These are phyloP conservation scores for Boletus coccyginus DNA, from an alignment of 768 basidiomycete genomes.

Conservation along the genomic window DNA sequence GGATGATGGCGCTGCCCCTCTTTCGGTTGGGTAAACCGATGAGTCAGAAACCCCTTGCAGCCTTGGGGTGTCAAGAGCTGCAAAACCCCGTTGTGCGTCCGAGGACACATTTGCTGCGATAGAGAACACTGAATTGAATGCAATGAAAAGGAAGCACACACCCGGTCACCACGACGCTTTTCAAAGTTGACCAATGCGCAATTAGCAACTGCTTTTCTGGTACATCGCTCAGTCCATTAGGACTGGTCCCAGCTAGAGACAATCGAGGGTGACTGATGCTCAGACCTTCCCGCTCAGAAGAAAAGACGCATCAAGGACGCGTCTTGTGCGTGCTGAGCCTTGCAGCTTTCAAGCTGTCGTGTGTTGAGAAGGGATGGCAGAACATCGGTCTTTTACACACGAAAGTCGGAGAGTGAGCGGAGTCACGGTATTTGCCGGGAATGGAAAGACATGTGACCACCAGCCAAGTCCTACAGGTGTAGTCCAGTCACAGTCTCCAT, in stretches of 20 bases:
- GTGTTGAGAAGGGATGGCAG: neutral
- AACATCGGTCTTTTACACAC: slow-evolving; percentile 4
- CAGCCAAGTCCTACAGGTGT: slow-evolving; percentile 9
- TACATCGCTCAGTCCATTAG: slow-evolving; percentile 27
- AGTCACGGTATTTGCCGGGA: slow-evolving; percentile 17
- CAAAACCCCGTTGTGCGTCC: slow-evolving; percentile 1
- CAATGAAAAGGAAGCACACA: slow-evolving; percentile 6
- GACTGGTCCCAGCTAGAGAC: slow-evolving; percentile 30
- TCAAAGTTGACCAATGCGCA: slow-evolving; percentile 21
- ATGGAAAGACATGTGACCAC: slow-evolving; percentile 19
- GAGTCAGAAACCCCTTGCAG: slow-evolving; percentile 3
- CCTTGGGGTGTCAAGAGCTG: too few species aligned
- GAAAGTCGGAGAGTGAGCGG: slow-evolving; percentile 5
- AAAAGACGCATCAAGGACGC: slow-evolving; percentile 13
- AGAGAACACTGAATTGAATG: slow-evolving; percentile 9
- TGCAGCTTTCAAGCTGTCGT: slow-evolving; percentile 30
- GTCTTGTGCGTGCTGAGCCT: slow-evolving; percentile 29
- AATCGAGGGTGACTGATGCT: slow-evolving; percentile 29
- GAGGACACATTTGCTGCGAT: slow-evolving; percentile 19
- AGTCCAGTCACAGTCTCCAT: slow-evolving; percentile 29
- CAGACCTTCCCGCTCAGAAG: slow-evolving; percentile 36
- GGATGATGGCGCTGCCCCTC: neutral
- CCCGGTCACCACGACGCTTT: slow-evolving; percentile 30
- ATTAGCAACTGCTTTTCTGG: slow-evolving; percentile 27
- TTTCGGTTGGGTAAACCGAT: neutral